A percentile compares a stretch with the other conserved stretches of the same genome.
Evolutionary conservation across 2,329 filamentous ascomycete species (phyloP).

Genomic region (Alternaria atra): DNA sequence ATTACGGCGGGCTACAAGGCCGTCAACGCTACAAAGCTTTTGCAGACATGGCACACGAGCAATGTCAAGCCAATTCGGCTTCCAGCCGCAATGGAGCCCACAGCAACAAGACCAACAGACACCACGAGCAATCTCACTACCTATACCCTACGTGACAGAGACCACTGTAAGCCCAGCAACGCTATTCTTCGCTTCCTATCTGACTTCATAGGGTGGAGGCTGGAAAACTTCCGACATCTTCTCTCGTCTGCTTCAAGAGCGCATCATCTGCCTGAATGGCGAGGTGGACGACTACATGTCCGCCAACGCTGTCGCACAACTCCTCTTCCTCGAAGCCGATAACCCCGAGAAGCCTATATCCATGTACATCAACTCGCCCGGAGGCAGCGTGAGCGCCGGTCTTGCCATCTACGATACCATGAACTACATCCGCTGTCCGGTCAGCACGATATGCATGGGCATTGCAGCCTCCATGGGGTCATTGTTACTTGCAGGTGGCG

Average conservation of each 20-base stretch:
- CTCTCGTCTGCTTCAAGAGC: conserved; percentile 69
- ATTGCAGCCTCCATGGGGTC: conserved; percentile 96
- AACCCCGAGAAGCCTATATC: conserved; percentile 93
- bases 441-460: conserved; percentile 93
- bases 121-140: conserved; percentile 52
- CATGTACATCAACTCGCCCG: conserved; percentile 97
- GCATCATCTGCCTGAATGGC: conserved; percentile 93
- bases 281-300: conserved; percentile 89
- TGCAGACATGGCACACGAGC: conserved; percentile 30
- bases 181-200: conserved; percentile 12
- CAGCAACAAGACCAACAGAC: conserved; percentile 30
- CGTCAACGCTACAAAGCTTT: conserved; percentile 18
- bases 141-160: conserved; percentile 62
- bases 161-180: conserved; percentile 52
- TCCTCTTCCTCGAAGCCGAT: conserved; percentile 97
- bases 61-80: conserved; percentile 38
- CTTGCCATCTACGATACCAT: conserved; percentile 98
- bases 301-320: conserved; percentile 92
- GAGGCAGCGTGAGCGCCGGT: conserved; percentile 86
- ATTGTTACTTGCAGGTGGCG: conserved; percentile 84
- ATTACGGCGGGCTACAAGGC: conserved; percentile 36
- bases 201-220: conserved; percentile 57
- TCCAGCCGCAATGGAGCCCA: conserved; percentile 29
- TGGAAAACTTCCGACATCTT: conserved; percentile 62
- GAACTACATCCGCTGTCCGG: conserved; percentile 92